Evolutionary conservation across 805 yeast species (phyloP), one percentile per base, ranked within the genome.

Genomic region (Ogataea pilisensis): DNA sequence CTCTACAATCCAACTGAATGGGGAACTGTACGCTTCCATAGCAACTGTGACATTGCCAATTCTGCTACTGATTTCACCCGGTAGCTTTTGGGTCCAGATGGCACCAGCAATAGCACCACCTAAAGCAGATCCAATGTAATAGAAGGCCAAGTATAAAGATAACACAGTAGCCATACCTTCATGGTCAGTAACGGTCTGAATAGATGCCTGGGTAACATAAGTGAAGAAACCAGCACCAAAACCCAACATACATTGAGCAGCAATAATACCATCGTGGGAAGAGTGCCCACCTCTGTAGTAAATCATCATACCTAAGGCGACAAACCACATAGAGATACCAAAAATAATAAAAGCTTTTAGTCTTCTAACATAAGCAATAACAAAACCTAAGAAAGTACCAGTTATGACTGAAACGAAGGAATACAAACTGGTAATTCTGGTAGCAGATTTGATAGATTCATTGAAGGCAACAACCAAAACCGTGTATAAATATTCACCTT

Each of bases 201-300:
- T 72, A 32, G 83, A 72, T 5, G 77, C 78, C 55, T 78, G 84
- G 9, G 79, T 69, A 4, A 83, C 71, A 52, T 79, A 80, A 13
- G 84, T 78, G 67, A 82, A 79, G 59, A 82, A 75, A 14, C 86
- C 86, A 33, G 85, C 85, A 51, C 87, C 89, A 43, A 84, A 72
- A 50, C 90, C 90, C 48, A 80, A 60, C 16, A 83, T 55, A 55
- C 81, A 74, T 48, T 77, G 68, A 5, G 82, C 75, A 13, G 82
- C 89, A 57, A 84, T 76, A 41, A 82, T 68, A 49, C 88, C 89
- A 34, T 68, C 51, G 35, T 67, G 63, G 19, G 78, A 69, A 32
- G 61, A 56, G 31, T 63, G 60, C 40, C 61, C 68, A 32, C 80
- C 78, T 57, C 89, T 70, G 64, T 55, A 83, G 43, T 69, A 70